Evolutionary conservation across 805 yeast species (phyloP), one percentile per base, ranked within the genome.

Genomic region (Scheffersomyces stipitis): DNA sequence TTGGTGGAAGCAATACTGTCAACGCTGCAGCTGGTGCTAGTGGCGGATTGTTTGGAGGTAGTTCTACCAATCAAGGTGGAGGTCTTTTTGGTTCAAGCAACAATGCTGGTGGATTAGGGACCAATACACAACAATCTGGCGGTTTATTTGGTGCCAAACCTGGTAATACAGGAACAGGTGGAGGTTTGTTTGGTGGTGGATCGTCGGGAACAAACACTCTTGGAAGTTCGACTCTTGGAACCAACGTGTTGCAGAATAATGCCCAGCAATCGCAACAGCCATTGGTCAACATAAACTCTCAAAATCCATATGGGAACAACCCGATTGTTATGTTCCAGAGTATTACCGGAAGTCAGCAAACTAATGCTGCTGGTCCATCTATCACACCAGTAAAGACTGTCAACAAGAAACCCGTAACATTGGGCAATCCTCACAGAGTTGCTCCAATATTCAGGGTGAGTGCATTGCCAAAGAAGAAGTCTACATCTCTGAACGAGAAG

Each of bases 251-350:
- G 10, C 24, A 20, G 24, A 20, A 20, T 10, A 20, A 20, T 10
- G 9, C 7, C 7, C 56, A 46, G 26, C 52, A 37, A 14, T 50
- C 37, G 31, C 57, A 44, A 26, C 62, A 49, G 31, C 46, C 60
- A 15, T 44, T 60, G 31, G 52, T 52, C 22, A 65, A 54, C 40
- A 56, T 66, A 36, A 55, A 48, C 31, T 49, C 66, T 2, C 64
- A 58, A 36, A 64, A 83, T 54, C 96, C 96, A 30, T 90, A 86
- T 55, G 95, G 96, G 1, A 73, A 78, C 32, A 81, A 82, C 49
- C 85, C 89, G 4, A 66, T 90, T 35, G n/a, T n/a, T n/a, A 20
- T 20, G 24, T 87, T 86, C 46, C 68, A 62, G 37, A 64, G 71
- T 35, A 58, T 71, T 30, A 56, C 65, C 3, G 65, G 62, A 3